Base-by-base conservation (phyloP, 495 filamentous ascomycete genomes). In the Acidiella bohemica region DNA sequence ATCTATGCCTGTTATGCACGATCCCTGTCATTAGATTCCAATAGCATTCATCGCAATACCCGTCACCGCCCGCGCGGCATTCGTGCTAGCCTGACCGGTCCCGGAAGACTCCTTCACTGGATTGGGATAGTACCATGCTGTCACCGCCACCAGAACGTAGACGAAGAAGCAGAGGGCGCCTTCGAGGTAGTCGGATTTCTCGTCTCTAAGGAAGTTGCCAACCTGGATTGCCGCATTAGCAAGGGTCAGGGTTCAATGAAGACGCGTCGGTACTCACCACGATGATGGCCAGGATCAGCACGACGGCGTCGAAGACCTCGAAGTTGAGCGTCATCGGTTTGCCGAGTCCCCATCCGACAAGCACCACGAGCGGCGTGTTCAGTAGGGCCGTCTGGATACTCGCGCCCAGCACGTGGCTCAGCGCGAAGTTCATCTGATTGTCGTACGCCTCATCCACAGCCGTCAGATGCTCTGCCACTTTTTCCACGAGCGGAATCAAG, bases 361-460 rank as follows among this genome's bases (percentile, higher is more conserved):
- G 66, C 27, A 93, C 72, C 17, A 84, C 78, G 7, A 93, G 68
- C 7, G 87, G 85, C 0, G 79, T 81, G 53, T 93, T 93, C 50
- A 96, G 68, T 26, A 94, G 69, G 9, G 86, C 84, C 0, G 88
- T 96, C 55, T 94, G 88, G 33, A 94, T 79, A 4, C 80, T 84
- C 10, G 84, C 76, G 13, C 83, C 86, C 28, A 96, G 75, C 38
- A 90, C 81, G 60, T 94, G 84, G 32, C 82, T 78, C 6, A 96
- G 72, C 0, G 88, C 87, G 58, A 92, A 90, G 64, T 94, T 93
- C 73, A 84, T 81, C 54, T 70, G 76, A 58, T 80, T 72, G 56
- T 84, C 82, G 70, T 77, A 93, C 8, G 87, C 88, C 65, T 94
- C 87, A 58, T 95, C 87, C 31, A 95, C 61, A 10, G 86, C 82